Evolutionary conservation across 352 stramenopile species (phyloP), one percentile per base, ranked within the genome.

Genomic region (Phytophthora uliginosa): DNA sequence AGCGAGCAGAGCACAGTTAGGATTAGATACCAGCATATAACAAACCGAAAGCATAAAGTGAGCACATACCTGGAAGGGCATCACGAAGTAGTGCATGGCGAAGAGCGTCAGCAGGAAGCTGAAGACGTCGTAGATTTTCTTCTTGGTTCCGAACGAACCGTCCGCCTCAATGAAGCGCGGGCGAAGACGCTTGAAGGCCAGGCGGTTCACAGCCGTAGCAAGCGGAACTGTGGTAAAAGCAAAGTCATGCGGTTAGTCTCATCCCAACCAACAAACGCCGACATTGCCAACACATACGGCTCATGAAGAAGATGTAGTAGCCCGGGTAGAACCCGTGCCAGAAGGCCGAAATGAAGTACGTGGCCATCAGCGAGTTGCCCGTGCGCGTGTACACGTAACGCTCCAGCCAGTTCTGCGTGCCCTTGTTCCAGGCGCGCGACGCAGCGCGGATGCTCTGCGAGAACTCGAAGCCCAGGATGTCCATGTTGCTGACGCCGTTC

Each of bases 251-350:
- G 13, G 13, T 42, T 42, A 26, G 24, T 26, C 24, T 26, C 24
- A 26, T 26, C 24, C 24, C 24, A 26, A 26, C 24, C 24, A 26
- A 26, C 24, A 26, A 26, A 26, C 2, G 24, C 2, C 24, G 24
- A 26, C 24, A 26, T 26, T 26, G 24, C 24, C 1, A 26, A 26
- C 24, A 26, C 24, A 2, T 26, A 26, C 24, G 24, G 24, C 24
- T 26, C 28, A 31, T 48, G 84, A 99, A 99, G 78, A 99, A 98
- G 12, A 98, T 72, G 80, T 99, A 99, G 85, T 99, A 99, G 15
- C 97, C 97, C 10, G 97, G 97, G 76, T 99, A 99, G 70, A 99
- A 99, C n/a, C 98, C 98, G 81, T 99, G 98, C 98, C 98, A 99
- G 58, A 99, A 90, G 0, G 97, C 97, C 40, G 94, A 99, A 47